Conservation (phyloP, 2,329 filamentous ascomycete genomes). For the Teratosphaeriaceae sp. region DNA sequence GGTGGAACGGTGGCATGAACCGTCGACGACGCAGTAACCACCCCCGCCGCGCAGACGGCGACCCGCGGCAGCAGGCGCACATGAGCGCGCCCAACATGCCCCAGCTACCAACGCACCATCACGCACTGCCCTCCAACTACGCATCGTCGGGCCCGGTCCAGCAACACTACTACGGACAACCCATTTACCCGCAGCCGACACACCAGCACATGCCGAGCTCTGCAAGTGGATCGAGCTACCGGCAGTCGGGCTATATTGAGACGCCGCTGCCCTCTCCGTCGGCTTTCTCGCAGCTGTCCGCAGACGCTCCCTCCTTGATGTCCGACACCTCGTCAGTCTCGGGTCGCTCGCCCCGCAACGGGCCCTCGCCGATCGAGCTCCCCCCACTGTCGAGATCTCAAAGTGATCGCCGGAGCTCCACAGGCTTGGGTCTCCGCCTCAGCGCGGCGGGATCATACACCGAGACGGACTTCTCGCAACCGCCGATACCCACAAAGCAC, state of each 20-base stretch:
- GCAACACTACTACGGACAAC: constrained; percentile 20
- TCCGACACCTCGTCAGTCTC: constrained; percentile 55
- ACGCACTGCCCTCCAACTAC: constrained; percentile 21
- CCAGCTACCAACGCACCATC: constrained; percentile 14
- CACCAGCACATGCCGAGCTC: constrained; percentile 22
- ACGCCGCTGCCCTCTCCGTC: constrained; percentile 57
- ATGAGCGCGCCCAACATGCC: constrained; percentile 16
- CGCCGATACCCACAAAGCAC: constrained; percentile 25
- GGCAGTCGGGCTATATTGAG: constrained; percentile 35
- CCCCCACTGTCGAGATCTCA: constrained; percentile 28
- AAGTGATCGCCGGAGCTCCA: constrained; percentile 25
- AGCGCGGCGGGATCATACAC: constrained; percentile 28
- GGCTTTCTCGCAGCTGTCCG: constrained; percentile 56
- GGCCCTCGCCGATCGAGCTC: constrained; percentile 42
- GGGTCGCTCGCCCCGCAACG: constrained; percentile 38
- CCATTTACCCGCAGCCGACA: constrained; percentile 11
- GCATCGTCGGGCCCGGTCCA: constrained; percentile 9
- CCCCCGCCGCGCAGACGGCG: constrained; percentile 28
- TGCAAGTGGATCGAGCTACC: constrained; percentile 22
- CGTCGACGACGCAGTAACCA: constrained; percentile 49
- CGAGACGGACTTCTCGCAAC: constrained; percentile 26
- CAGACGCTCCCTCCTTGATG: constrained; percentile 61
- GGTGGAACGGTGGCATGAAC: constrained; percentile 94
- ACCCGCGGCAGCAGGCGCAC: constrained; percentile 24
- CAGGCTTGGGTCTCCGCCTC: constrained; percentile 31